Base-by-base conservation (phyloP, 495 filamentous ascomycete genomes). In the Penicillium waksmanii region DNA sequence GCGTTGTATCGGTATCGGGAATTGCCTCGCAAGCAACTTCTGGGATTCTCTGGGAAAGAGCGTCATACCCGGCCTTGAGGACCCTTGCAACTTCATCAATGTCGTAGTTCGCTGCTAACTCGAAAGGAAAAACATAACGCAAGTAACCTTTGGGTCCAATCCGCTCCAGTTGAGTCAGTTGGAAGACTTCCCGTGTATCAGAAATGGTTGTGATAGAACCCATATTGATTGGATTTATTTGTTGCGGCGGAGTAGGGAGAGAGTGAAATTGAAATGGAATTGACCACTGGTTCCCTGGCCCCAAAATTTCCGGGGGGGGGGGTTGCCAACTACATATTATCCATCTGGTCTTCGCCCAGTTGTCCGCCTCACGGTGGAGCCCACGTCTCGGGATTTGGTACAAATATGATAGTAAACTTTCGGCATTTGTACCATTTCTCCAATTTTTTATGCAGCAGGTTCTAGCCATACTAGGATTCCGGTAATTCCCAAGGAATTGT, bases 81-180 rank as follows among this genome's bases (percentile, higher is more conserved):
- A 73, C 63, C 0, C 58, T 8, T 17, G 63, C 56, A n/a, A 70
- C 61, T 19, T 66, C 57, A n/a, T 67, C 57, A 3, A 66, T 18
- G 21, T 72, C 61, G 47, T 73, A 67, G n/a, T 57, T 65, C 3
- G 65, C 64, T 19, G 38, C 11, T 5, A 69, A 57, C 27, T 64
- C 56, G n/a, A 75, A 62, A 10, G 67, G 69, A 25, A 72, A 73
- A 13, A 73, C 51, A 43, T 68, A 64, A 9, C 73, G 71, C 7
- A 75, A 61, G 42, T 68, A 75, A 18, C 65, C 71, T 43, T 75
- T 73, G 6, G 71, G 73, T 1, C 73, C 73, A 36, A 73, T 73
- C 35, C 69, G 70, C 57, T 75, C 71, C 48, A 75, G 40, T 17
- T 67, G 53, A 7, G 69, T 75, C 13, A 71, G 62, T 49, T 58